A percentile compares a stretch with the other conserved stretches of the same genome.
These are phyloP conservation scores for Potentilla sterilis DNA, from an alignment of 306 rosid genomes.

Conservation along the genomic window DNA sequence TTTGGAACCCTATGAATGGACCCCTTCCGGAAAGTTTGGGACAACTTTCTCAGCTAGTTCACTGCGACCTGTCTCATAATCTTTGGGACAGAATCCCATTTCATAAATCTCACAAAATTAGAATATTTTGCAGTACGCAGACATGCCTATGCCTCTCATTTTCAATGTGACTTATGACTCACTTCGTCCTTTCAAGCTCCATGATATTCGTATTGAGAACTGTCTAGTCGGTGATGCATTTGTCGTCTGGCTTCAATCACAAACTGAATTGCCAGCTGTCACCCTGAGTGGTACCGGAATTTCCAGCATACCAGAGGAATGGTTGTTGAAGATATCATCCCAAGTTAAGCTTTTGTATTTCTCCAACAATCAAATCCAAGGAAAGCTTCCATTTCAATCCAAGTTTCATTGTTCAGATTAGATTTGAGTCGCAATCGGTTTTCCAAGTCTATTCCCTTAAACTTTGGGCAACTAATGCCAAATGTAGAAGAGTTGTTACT, in stretches of 20 bases:
- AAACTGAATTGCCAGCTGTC: background rate
- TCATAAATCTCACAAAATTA: background rate
- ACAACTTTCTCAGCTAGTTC: background rate
- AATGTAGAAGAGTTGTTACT: background rate
- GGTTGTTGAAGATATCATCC: background rate
- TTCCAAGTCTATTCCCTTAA: background rate
- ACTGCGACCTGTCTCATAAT: background rate
- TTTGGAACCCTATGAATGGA: constrained; percentile 17
- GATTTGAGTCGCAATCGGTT: background rate
- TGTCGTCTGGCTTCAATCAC: background rate
- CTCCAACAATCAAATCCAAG: background rate
- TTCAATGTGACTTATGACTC: background rate
- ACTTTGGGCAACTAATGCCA: no score
- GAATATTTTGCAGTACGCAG: background rate
- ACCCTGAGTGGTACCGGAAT: background rate
- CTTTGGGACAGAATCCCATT: background rate
- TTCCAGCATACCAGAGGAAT: background rate
- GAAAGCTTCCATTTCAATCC: background rate
- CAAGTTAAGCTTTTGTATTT: background rate
- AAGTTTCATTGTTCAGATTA: background rate
- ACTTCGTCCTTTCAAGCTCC: constrained; percentile 12
- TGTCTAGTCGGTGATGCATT: background rate
- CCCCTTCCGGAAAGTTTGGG: constrained; percentile 27
- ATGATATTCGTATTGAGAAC: background rate
- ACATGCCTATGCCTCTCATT: background rate